These are phyloP conservation scores for Lanmaoa pseudosensibilis DNA, from an alignment of 768 basidiomycete genomes.

Conservation along the genomic window DNA sequence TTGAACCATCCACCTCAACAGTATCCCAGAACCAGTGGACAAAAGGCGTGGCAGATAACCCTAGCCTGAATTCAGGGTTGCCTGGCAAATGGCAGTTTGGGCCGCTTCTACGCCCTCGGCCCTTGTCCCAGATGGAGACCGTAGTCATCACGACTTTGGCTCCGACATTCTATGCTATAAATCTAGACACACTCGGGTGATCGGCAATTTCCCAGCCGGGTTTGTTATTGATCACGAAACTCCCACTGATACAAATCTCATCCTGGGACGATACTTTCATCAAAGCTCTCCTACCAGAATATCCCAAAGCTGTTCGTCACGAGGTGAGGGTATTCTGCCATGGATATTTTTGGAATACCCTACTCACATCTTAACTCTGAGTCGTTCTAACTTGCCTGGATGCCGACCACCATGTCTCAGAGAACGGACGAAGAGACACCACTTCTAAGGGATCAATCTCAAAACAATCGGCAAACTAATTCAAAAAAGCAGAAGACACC, in stretches of 20 bases:
- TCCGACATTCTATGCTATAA: too few relatives aligned
- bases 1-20: too few relatives aligned
- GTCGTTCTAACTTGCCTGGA: not conserved
- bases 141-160: too few relatives aligned
- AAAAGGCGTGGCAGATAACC: too few relatives aligned
- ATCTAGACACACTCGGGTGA: too few relatives aligned
- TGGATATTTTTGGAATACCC: not conserved
- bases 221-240: not conserved
- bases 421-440: conserved; percentile 60
- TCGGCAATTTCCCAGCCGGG: not conserved
- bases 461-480: conserved; percentile 8
- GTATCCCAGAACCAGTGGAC: too few relatives aligned
- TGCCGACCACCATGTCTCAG: conserved; percentile 3
- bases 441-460: conserved; percentile 37
- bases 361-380: not conserved
- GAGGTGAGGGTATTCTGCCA: not conserved
- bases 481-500: conserved; percentile 44
- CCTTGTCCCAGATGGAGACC: not conserved
- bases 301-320: not conserved
- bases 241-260: not conserved
- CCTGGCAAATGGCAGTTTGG: too few relatives aligned
- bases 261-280: not conserved
- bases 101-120: not conserved
- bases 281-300: too few relatives aligned
- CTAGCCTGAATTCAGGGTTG: too few relatives aligned